Percentiles rank a stretch among this genome's conserved stretches.
These are phyloP conservation scores for Trichoderma gracile DNA, from an alignment of 2,329 filamentous ascomycete genomes.

Conservation along the genomic window DNA sequence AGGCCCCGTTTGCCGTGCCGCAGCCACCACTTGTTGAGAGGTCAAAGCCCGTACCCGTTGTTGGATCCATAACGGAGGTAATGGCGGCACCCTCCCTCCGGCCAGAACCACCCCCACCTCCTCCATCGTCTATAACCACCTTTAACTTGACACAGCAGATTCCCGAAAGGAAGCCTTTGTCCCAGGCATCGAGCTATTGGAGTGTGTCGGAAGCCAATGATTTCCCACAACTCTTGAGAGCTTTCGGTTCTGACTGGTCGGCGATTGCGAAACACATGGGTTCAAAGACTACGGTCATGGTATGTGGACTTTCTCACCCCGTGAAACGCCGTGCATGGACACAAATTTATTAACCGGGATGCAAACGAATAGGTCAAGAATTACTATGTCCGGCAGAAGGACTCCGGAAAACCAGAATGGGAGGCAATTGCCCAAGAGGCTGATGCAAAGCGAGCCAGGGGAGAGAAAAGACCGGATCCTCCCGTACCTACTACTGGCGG, in stretches of 20 bases:
- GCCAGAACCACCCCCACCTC: conserved; percentile 53
- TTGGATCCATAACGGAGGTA: conserved; percentile 51
- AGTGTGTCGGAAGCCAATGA: conserved; percentile 79
- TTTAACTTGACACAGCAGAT: conserved; percentile 50
- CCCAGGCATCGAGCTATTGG: conserved; percentile 79
- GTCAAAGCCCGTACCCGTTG: conserved; percentile 37
- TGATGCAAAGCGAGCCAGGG: conserved; percentile 55
- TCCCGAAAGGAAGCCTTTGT: conserved; percentile 52
- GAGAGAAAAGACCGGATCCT: conserved; percentile 61
- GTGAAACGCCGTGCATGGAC: neutral
- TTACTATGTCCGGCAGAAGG: conserved; percentile 65
- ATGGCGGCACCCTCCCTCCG: conserved; percentile 59
- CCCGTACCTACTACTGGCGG: conserved; percentile 55
- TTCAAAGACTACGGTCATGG: conserved; percentile 85
- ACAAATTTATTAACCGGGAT: neutral
- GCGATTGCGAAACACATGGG: conserved; percentile 77
- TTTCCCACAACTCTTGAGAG: conserved; percentile 69
- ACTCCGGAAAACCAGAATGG: conserved; percentile 60
- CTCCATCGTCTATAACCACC: conserved; percentile 50
- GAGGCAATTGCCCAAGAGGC: conserved; percentile 61
- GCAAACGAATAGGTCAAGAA: conserved; percentile 61
- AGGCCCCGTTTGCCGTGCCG: conserved; percentile 44
- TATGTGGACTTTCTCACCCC: conserved; percentile 42
- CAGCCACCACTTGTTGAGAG: conserved; percentile 40
- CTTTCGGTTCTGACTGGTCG: conserved; percentile 78